These are phyloP conservation scores for Mallotus nudiflorus DNA, from an alignment of 345 rosid species.

Conservation along the genomic window DNA sequence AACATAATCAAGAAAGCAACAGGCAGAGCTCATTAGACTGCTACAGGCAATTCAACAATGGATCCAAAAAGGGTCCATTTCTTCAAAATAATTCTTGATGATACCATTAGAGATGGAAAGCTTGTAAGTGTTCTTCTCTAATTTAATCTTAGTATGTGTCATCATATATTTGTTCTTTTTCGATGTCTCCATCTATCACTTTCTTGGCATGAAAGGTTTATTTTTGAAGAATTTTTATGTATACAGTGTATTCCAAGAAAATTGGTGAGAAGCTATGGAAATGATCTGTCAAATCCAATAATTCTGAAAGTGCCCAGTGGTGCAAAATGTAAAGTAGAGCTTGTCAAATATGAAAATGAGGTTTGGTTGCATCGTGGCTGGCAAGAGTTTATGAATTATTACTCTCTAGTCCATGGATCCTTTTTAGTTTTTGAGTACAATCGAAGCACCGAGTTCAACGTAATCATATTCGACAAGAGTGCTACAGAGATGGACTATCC, in stretches of 20 bases:
- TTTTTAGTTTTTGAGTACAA: constrained; percentile 28
- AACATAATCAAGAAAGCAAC: too few relatives aligned
- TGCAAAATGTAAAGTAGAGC: constrained; percentile 4
- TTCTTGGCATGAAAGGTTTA: neutral
- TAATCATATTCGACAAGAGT: constrained; percentile 20
- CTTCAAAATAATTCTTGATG: neutral
- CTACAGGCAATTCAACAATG: too few relatives aligned
- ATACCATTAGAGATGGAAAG: neutral
- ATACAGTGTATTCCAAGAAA: neutral
- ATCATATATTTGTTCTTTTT: neutral
- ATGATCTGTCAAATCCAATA: neutral
- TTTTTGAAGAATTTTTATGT: neutral
- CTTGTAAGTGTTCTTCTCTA: neutral
- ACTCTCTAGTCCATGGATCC: constrained; percentile 21
- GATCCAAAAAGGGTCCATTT: too few relatives aligned
- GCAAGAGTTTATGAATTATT: constrained; percentile 20
- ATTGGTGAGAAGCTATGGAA: constrained; percentile 3
- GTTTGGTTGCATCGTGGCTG: constrained; percentile 38
- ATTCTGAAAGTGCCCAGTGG: constrained; percentile 12
- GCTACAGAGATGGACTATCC: constrained; percentile 11
- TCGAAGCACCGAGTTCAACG: constrained; percentile 13
- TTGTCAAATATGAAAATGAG: constrained; percentile 7
- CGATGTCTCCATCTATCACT: neutral
- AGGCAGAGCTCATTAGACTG: too few relatives aligned
- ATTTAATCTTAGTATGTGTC: neutral